Evolutionary conservation across 2,329 filamentous ascomycete genomes (phyloP).

Genomic region (Claviceps sp.): DNA sequence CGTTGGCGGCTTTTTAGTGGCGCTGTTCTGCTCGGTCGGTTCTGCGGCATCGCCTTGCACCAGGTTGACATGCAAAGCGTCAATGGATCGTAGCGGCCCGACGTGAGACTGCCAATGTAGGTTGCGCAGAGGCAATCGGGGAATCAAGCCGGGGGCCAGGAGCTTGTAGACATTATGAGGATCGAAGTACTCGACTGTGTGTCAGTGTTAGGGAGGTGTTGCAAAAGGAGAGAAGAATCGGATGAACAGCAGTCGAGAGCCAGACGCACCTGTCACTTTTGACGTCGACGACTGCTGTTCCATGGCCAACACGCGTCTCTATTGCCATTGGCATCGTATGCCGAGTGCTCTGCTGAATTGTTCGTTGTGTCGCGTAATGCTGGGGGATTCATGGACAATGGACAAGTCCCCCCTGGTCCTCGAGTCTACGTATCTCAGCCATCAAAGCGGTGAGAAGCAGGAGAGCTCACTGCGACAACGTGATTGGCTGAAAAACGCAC

Average conservation of each 20-base stretch:
- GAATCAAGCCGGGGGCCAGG: conserved; percentile 61
- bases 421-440: background rate
- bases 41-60: conserved; percentile 46
- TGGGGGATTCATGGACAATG: background rate
- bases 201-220: background rate
- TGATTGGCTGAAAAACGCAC: background rate
- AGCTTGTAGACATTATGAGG: conserved; percentile 79
- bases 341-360: conserved; percentile 2
- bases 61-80: conserved; percentile 81
- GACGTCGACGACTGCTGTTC: conserved; percentile 57
- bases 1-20: conserved; percentile 17
- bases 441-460: background rate
- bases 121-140: conserved; percentile 74
- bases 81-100: conserved; percentile 83
- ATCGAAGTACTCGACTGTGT: conserved; percentile 85
- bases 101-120: conserved; percentile 95
- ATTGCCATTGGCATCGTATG: conserved; percentile 16
- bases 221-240: background rate
- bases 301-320: conserved; percentile 30
- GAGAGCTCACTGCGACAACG: background rate
- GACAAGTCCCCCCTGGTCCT: background rate
- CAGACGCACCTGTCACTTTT: conserved; percentile 56
- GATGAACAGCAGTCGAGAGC: too few species aligned
- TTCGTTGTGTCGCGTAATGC: too few species aligned
- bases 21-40: conserved; percentile 19